Conservation (phyloP, 2,329 filamentous ascomycete species). For the Colletotrichum sansevieriae region DNA sequence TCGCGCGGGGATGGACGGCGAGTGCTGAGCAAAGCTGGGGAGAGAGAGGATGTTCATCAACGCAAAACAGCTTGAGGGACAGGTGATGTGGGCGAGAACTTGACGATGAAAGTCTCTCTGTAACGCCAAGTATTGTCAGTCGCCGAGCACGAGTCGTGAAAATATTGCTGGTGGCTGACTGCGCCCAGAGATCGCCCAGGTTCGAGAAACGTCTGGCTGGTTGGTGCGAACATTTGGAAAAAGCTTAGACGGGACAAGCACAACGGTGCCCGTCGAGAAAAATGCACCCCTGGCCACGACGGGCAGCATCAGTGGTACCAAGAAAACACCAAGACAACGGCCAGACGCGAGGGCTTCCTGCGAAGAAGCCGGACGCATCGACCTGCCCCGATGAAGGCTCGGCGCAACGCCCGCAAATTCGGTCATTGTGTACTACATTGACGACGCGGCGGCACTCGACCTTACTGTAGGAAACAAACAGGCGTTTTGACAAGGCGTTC, state of each 20-base stretch:
- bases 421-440: too few relatives aligned
- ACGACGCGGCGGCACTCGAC: too few relatives aligned
- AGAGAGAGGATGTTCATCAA: not conserved
- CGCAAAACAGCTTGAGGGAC: not conserved
- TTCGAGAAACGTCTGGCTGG: not conserved
- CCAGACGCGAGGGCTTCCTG: conserved; percentile 23
- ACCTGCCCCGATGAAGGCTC: not conserved
- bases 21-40: not conserved
- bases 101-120: conserved; percentile 36
- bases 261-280: conserved; percentile 15
- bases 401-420: conserved; percentile 11
- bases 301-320: conserved; percentile 34
- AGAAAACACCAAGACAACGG: conserved; percentile 41
- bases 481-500: not conserved
- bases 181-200: conserved; percentile 32
- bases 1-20: conserved; percentile 4
- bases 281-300: not conserved
- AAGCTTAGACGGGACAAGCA: conserved; percentile 41
- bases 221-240: conserved; percentile 24
- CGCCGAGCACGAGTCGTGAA: conserved; percentile 20
- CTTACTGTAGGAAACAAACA: too few relatives aligned
- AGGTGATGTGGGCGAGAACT: conserved; percentile 6
- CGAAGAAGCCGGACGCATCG: conserved; percentile 1
- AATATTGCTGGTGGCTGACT: not conserved
- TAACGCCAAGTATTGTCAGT: conserved; percentile 38